Base-by-base conservation (phyloP, 768 basidiomycete genomes). In the Neoboletus magnificus region DNA sequence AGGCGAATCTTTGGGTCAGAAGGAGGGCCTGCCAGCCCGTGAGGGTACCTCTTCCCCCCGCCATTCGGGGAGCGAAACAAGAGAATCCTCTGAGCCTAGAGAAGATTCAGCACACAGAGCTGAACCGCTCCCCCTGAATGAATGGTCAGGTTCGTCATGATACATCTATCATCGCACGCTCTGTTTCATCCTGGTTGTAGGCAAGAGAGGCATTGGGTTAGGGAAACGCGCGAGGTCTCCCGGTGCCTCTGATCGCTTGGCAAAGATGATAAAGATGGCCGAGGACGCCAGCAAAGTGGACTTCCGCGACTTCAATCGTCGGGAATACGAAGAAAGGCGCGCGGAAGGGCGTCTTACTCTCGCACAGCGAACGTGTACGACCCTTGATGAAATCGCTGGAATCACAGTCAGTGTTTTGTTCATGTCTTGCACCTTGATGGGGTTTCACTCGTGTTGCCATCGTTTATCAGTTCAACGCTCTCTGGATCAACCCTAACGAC, bases 151-250 rank as follows among this genome's bases (percentile, higher is more conserved):
- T 89, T 59, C 60, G 84, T 71, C 37, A 15, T 32, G 32, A 44
- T 41, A 16, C 39, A 6, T 42, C 23, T 16, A 25, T 25, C 52
- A 18, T 50, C 44, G 23, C 54, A 29, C 27, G 13, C 29, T 7
- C 13, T 22, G 44, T 42, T 57, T 50, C 54, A 56, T 56, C 40
- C 55, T 18, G 49, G 61, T 62, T 39, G 16, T 65, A 93, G 92
- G 92, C 27, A 89, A 82, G 73, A 84, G 80, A 60, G 92, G 92
- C 20, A 90, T 91, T 48, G 89, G 89, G 25, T 60, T 77, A 20
- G 84, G 73, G 39, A 89, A 92, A 63, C 86, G 91, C 13, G 72
- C 85, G 3, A 75, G 77, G 29, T 89, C 90, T 1, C 87, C 89
- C 22, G 76, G 75, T 35, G 74, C 82, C 13, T 74, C 82, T 10